Evolutionary conservation across 352 stramenopile species (phyloP), one percentile per base, ranked within the genome.

Genomic region (Pythium oligandrum): DNA sequence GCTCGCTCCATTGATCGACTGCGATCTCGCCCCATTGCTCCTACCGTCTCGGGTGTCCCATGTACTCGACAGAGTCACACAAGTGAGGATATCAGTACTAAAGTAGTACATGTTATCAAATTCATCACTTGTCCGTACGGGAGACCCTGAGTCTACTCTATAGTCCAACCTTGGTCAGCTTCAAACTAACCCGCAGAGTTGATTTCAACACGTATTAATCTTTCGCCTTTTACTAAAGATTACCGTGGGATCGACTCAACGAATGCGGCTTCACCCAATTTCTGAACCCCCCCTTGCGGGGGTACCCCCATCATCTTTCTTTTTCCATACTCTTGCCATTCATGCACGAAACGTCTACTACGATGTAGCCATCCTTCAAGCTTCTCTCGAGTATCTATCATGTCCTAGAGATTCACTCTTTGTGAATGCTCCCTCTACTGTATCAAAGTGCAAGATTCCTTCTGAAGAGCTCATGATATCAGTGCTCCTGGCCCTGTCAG

Each of bases 201-300:
- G 56, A 64, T 69, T 69, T 69, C 61, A 69, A 61, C 55, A 61
- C 61, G 61, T 36, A 69, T 38, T 64, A 93, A 95, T 93, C 85
- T 95, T 95, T 95, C 85, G 85, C 85, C 85, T 95, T 95, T 93
- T 93, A 93, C 83, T 93, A 95, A 90, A 93, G 83, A 93, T 91
- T 93, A 88, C 83, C 81, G 85, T 95, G 85, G 73, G 73, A 84
- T 90, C 71, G 75, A 84, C 72, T 89, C 72, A 76, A 55, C 49
- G 53, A 73, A 74, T 86, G 75, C 73, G 76, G 74, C 75, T 86
- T 90, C 71, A 86, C 68, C 64, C 55, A 86, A 88, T 89, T 90
- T 91, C 75, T 78, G 59, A 57, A 58, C 59, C 59, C 59, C 59
- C 59, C 59, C 58, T 65, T 55, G 52, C 38, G 59, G 59, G 57